Evolutionary conservation across 176 grass and related monocot genomes (phyloP).

Genomic region (Triticum aestivum): IWGSC_CS_RefSeq_v2.1 NC_057795.1:594642241-594642740

Average conservation of each 20-base stretch:
- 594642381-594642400: not conserved
- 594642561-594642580: too few species aligned
- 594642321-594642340: not conserved
- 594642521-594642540: too few species aligned
- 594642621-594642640: too few species aligned
- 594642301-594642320: not conserved
- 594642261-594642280: not conserved
- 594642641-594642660: not conserved
- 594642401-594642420: too few species aligned
- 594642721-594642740: not conserved
- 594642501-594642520: too few species aligned
- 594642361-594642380: not conserved
- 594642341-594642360: not conserved
- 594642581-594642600: too few species aligned
- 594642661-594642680: not conserved
- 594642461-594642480: not conserved
- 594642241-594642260: not conserved
- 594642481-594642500: not conserved
- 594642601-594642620: too few species aligned
- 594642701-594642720: not conserved
- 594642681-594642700: not conserved
- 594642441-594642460: not conserved
- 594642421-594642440: too few species aligned
- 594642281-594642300: not conserved
- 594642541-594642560: too few species aligned